Percentiles rank a stretch among this genome's conserved stretches.
Evolutionary conservation across 345 rosid species (phyloP).

Genomic region (Cochlearia excelsa): DNA sequence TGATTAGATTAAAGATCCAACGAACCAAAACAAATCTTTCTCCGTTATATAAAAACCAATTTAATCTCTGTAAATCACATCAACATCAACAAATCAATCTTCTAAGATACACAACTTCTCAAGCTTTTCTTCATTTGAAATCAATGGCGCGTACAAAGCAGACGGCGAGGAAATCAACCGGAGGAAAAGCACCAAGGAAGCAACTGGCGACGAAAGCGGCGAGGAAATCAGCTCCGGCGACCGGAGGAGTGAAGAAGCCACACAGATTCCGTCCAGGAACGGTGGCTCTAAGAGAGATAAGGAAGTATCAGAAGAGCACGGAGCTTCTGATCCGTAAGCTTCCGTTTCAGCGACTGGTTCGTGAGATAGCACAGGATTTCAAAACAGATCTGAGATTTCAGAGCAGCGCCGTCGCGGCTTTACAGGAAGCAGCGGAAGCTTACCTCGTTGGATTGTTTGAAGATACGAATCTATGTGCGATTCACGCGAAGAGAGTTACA

Average conservation of each 20-base stretch:
- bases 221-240: constrained; percentile 20
- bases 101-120: neutral
- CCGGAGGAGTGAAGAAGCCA: constrained; percentile 67
- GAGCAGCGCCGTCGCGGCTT: constrained; percentile 53
- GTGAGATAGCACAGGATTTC: constrained; percentile 62
- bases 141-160: constrained; percentile 58
- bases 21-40: constrained; percentile 15
- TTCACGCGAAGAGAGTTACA: no score
- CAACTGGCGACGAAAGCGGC: constrained; percentile 54
- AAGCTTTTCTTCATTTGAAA: no score
- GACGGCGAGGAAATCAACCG: constrained; percentile 53
- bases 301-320: constrained; percentile 54
- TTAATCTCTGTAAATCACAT: neutral
- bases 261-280: constrained; percentile 66
- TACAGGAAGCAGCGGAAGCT: constrained; percentile 54
- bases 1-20: constrained; percentile 17
- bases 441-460: constrained; percentile 52
- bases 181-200: constrained; percentile 60
- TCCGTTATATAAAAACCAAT: constrained; percentile 12
- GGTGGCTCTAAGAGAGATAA: constrained; percentile 50
- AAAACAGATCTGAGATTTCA: constrained; percentile 57
- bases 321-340: no score
- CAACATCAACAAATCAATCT: constrained; percentile 1
- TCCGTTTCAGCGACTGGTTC: constrained; percentile 38
- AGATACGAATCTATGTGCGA: constrained; percentile 33